phyloP scores from a whole-genome alignment of 495 filamentous ascomycete genomes.

The Tuber microsphaerosporum region DNA sequence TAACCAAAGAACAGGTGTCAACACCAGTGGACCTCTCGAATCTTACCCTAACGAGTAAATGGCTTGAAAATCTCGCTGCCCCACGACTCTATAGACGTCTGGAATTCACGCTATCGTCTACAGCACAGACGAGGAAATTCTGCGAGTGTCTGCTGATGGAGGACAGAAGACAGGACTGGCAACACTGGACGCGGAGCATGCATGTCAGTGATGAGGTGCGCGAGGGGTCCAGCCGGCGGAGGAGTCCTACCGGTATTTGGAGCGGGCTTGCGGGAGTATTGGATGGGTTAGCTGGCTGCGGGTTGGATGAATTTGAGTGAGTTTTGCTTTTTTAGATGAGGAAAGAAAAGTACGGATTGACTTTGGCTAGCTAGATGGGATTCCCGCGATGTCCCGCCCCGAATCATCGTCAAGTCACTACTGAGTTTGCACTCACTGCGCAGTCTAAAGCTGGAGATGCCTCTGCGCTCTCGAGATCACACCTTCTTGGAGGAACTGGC shows the following conservation, averaged over 20 bases:
- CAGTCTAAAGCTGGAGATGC: slow-evolving; percentile 3
- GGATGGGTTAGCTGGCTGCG: neutral
- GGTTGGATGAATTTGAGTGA: slow-evolving; percentile 1
- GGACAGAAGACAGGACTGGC: neutral
- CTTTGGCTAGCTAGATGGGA: slow-evolving; percentile 6
- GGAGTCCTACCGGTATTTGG: neutral
- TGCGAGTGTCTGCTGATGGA: slow-evolving; percentile 6
- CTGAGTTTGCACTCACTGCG: too few species aligned
- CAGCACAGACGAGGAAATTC: neutral
- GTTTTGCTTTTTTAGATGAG: neutral
- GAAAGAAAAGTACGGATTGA: neutral
- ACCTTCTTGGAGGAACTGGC: neutral
- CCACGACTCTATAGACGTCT: slow-evolving; percentile 6
- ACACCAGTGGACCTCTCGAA: neutral
- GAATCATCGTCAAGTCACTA: neutral
- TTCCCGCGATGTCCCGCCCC: neutral
- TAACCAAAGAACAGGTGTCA: neutral
- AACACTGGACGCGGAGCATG: neutral
- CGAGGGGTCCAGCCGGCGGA: neutral
- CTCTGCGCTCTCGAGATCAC: neutral
- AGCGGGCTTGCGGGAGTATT: slow-evolving; percentile 4
- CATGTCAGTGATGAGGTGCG: neutral
- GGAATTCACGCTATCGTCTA: neutral
- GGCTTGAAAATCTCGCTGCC: slow-evolving; percentile 6
- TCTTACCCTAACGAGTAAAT: neutral